phyloP scores from a whole-genome alignment of 176 grass and related monocot genomes.

The Musa beccarii region DNA sequence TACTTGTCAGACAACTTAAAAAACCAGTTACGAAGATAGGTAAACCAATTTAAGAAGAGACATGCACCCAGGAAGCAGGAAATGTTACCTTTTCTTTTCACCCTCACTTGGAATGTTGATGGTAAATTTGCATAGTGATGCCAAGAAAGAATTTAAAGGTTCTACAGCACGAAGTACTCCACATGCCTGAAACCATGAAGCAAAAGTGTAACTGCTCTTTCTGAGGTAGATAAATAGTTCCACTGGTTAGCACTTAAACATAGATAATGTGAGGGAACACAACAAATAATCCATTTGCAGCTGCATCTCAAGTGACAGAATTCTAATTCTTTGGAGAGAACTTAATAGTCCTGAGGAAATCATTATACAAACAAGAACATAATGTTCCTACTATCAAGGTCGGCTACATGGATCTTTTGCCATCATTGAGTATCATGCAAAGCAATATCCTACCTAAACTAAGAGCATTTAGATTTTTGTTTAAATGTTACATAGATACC shows the following conservation, averaged over 20 bases:
- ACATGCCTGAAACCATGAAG: conserved; percentile 68
- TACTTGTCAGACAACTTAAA: not conserved
- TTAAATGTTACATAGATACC: no score
- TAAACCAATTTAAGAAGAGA: not conserved
- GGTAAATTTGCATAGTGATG: conserved; percentile 98
- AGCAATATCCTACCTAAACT: no score
- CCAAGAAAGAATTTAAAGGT: conserved; percentile 94
- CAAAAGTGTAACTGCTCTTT: not conserved
- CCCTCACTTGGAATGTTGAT: conserved; percentile 85
- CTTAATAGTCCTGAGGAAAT: not conserved
- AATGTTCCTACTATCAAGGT: no score
- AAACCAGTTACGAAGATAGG: not conserved
- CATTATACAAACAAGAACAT: not conserved
- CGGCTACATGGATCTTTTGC: no score
- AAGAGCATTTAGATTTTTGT: no score
- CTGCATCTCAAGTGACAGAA: not conserved
- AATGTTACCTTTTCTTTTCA: conserved; percentile 77
- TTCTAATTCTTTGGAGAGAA: not conserved
- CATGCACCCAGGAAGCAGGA: not conserved
- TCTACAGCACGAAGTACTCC: conserved; percentile 89
- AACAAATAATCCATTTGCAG: not conserved
- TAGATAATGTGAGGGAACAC: not conserved
- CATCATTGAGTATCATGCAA: no score
- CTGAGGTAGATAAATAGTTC: not conserved
- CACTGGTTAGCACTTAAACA: not conserved